Base-by-base conservation (phyloP, 257 asterid genomes). In the Sherardia arvensis region DNA sequence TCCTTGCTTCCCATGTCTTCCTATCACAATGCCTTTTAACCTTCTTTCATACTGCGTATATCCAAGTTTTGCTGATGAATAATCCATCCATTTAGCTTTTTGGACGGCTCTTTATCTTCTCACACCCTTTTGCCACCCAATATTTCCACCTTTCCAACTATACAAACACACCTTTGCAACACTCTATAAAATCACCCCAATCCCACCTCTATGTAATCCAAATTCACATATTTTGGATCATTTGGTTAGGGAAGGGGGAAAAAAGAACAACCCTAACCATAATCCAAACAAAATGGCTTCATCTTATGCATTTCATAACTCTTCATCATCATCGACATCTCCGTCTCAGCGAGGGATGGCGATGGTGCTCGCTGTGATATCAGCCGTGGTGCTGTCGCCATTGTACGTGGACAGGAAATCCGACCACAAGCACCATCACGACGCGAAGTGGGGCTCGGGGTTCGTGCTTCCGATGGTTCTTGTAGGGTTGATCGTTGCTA, bases 261-360 rank as follows among this genome's bases (percentile, higher is more conserved):
- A 72, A 73, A 70, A 78, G n/a, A n/a, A n/a, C n/a, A n/a, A n/a
- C n/a, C n/a, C 27, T 4, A 11, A 56, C 74, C 73, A 18, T 40
- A 40, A 8, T 14, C 20, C 25, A 54, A 43, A 20, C 56, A 1
- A 65, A 68, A 86, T 86, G 93, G 90, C 81, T 14, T 33, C 33
- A 58, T 65, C 72, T 38, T 61, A 59, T 21, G 62, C 76, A 27
- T 51, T 48, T 36, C 69, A 70, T 8, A 66, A 69, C 17, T 43
- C 49, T 14, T 3, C 49, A 0, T 1, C 49, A 7, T 43, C 49
- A 0, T 43, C 20, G 8, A 14, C 51, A 4, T 17, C 17, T n/a
- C 81, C 94, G 32, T 90, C 95, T 7, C 84, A 85, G 7, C 85
- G 90, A 74, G 86, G 80, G 40, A 56, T 75, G 33, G 97, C 91